A percentile compares a stretch with the other conserved stretches of the same genome.
Evolutionary conservation across 257 asterid genomes (phyloP).

Genomic region (Nicotiana attenuata): DNA sequence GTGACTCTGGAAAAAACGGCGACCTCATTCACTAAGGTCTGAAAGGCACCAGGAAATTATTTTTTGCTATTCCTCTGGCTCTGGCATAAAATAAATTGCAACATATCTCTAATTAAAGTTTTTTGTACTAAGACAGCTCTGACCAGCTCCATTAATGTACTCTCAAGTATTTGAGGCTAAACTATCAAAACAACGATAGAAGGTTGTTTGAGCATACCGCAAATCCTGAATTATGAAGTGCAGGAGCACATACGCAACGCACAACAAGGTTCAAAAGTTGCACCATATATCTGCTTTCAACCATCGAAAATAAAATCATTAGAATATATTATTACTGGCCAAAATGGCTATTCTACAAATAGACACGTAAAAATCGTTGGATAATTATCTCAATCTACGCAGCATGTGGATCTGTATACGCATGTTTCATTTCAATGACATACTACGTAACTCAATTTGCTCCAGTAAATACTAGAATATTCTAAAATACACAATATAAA

Average conservation of each 20-base stretch:
- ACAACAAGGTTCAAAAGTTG: slow-evolving; percentile 82
- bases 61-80: not conserved
- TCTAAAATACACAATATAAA: not conserved
- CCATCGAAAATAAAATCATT: slow-evolving; percentile 6
- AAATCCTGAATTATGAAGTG: slow-evolving; percentile 94
- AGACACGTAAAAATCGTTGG: not conserved
- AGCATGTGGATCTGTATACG: not conserved
- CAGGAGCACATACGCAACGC: slow-evolving; percentile 73
- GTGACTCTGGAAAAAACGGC: not conserved
- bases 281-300: slow-evolving; percentile 78
- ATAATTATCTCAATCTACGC: not conserved
- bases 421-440: not conserved
- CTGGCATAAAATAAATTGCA: slow-evolving; percentile 5
- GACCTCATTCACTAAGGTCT: not conserved
- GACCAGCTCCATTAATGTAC: not conserved
- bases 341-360: slow-evolving; percentile 5
- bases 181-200: not conserved
- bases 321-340: not conserved
- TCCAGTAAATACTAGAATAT: not conserved
- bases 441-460: not conserved
- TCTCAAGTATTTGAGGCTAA: not conserved
- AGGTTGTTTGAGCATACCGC: slow-evolving; percentile 51
- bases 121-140: not conserved
- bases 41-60: not conserved
- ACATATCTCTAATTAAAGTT: not conserved